These are phyloP conservation scores for Alternaria solani DNA, from an alignment of 2,329 filamentous ascomycete species.

Conservation along the genomic window DNA sequence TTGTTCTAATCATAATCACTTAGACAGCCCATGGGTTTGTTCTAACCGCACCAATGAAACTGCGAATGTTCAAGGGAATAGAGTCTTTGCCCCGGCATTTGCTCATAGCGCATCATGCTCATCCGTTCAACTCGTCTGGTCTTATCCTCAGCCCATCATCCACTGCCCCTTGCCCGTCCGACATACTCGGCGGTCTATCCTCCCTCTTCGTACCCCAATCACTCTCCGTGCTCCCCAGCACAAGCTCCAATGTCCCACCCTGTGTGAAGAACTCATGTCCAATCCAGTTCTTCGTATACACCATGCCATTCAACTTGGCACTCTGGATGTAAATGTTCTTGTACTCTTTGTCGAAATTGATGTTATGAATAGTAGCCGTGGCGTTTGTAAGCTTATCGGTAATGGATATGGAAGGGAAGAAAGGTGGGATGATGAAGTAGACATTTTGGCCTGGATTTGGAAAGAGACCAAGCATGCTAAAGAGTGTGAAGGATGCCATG, in stretches of 20 bases:
- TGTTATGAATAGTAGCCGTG: constrained; percentile 51
- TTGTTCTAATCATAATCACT: constrained; percentile 32
- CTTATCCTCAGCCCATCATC: background rate
- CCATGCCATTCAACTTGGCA: constrained; percentile 53
- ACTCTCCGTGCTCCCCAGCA: constrained; percentile 53
- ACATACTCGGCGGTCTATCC: constrained; percentile 43
- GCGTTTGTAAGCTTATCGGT: constrained; percentile 52
- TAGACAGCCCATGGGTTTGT: background rate
- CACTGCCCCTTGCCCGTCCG: constrained; percentile 1
- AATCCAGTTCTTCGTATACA: constrained; percentile 57
- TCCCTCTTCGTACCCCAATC: constrained; percentile 54
- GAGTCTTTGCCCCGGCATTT: background rate
- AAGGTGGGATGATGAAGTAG: constrained; percentile 58
- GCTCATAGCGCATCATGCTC: too few relatives aligned
- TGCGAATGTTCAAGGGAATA: background rate
- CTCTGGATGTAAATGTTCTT: constrained; percentile 56
- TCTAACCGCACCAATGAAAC: background rate
- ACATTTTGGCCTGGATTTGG: constrained; percentile 59
- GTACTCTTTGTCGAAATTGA: constrained; percentile 54
- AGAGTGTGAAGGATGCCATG: constrained; percentile 56
- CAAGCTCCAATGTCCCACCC: constrained; percentile 55
- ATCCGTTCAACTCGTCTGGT: background rate
- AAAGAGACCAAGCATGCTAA: constrained; percentile 57
- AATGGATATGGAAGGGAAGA: constrained; percentile 54
- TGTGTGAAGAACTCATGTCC: constrained; percentile 56